These are phyloP conservation scores for Choiromyces venosus DNA, from an alignment of 495 filamentous ascomycete genomes.

Conservation along the genomic window DNA sequence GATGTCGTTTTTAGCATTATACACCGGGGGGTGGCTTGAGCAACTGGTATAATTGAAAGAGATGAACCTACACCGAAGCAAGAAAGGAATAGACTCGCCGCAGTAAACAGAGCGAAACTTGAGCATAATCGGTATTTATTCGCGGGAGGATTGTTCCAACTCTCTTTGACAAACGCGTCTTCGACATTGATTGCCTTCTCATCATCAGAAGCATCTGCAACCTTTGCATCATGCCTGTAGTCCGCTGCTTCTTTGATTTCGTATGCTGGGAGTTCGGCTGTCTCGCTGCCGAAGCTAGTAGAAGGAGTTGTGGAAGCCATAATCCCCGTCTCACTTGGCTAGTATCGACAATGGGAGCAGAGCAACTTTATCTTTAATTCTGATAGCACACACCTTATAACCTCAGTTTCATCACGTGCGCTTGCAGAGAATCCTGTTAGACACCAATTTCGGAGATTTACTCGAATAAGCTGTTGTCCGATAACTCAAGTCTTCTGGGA, in stretches of 20 bases:
- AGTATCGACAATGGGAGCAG: background rate
- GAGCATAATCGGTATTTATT: background rate
- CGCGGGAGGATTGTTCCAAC: background rate
- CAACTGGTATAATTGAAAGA: background rate
- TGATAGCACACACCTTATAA: background rate
- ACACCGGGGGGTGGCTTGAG: background rate
- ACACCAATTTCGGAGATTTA: background rate
- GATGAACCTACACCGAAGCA: background rate
- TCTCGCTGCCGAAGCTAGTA: background rate
- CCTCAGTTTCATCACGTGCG: background rate
- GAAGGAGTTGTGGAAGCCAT: background rate
- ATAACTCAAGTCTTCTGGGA: background rate
- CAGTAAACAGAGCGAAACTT: background rate
- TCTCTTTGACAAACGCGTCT: background rate
- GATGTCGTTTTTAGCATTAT: background rate
- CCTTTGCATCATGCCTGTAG: background rate
- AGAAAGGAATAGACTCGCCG: background rate
- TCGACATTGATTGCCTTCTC: background rate
- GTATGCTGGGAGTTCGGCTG: too few species aligned
- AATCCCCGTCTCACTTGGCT: background rate
- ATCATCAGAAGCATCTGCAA: background rate
- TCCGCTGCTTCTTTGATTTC: background rate
- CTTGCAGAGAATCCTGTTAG: background rate
- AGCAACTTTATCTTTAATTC: background rate
- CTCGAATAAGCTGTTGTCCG: background rate